Base-by-base conservation (phyloP, 371 early-diverging fungal genomes). In the Mortierella sp. region DNA sequence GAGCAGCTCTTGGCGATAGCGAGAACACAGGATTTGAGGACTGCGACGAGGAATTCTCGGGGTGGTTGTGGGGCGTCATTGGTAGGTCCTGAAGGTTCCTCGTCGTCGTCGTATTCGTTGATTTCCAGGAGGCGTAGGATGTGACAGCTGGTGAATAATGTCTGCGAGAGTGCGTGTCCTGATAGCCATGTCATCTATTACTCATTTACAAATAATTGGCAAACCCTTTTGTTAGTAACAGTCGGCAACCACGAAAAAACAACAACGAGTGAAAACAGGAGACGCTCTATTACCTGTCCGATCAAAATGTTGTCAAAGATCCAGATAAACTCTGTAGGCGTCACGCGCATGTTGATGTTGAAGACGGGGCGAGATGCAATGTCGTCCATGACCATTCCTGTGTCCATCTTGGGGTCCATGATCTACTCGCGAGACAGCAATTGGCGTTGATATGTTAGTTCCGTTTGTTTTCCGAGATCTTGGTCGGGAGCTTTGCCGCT, bases 361-460 rank as follows among this genome's bases (percentile, higher is more conserved):
- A 92, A 93, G 5, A 75, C 75, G 12, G 75, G 79, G 14, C 85
- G 77, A 11, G 88, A 81, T 14, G 89, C 90, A 43, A 73, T 60
- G 24, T 88, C 83, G 16, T 92, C 86, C n/a, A 88, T 51, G 1
- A 88, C 78, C 92, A 95, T 94, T 38, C 96, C 95, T 1, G 94
- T 92, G 78, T 96, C 96, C 95, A 95, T 95, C 71, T 93, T 93
- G 3, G 96, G 95, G 87, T 96, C 95, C 95, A 96, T 95, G 49
- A 96, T 94, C 91, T 93, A 75, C 32, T n/a, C 16, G 11, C 2
- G 38, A 41, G 12, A 18, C 4, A 14, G 41, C 41, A 2, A 5
- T 5, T 18, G 3, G 8, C 2, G 5, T 38, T 43, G 32, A 14
- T 46, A 32, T 54, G 35, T 21, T n/a, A 38, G 41, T n/a, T 44